phyloP scores from a whole-genome alignment of 345 rosid species.

The Murraya paniculata region DNA sequence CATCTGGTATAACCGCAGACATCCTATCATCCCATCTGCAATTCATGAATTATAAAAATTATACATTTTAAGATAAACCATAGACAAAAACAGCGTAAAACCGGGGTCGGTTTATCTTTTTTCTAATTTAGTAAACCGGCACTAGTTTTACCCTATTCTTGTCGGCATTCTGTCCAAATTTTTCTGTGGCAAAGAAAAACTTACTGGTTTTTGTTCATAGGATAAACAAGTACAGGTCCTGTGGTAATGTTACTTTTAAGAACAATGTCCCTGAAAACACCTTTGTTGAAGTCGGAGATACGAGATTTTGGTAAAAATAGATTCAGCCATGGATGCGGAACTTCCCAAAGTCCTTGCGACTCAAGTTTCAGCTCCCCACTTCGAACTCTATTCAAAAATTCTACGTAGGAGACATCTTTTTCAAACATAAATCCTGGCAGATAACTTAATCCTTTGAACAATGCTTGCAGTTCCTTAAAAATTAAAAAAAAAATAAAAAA shows the following conservation, averaged over 20 bases:
- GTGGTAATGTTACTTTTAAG: conserved; percentile 63
- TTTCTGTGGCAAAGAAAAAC: neutral
- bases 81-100: no score
- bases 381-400: conserved; percentile 77
- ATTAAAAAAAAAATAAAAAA: neutral
- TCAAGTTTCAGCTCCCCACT: conserved; percentile 62
- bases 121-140: no score
- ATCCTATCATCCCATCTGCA: conserved; percentile 80
- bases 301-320: conserved; percentile 73
- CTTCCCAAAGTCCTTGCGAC: conserved; percentile 76
- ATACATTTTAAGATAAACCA: no score
- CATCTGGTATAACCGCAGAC: conserved; percentile 69
- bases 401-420: conserved; percentile 45
- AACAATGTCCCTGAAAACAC: conserved; percentile 62
- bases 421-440: conserved; percentile 32
- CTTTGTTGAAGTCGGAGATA: conserved; percentile 56
- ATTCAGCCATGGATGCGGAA: conserved; percentile 98
- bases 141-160: no score
- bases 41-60: neutral
- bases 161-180: no score
- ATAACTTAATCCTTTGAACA: conserved; percentile 30
- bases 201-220: conserved; percentile 77
- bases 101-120: no score
- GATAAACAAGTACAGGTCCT: conserved; percentile 72
- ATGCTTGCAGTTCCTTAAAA: conserved; percentile 37